Percentiles rank a stretch among this genome's conserved stretches.
phyloP scores from a whole-genome alignment of 345 rosid genomes.

The Gossypium herbaceum region DNA sequence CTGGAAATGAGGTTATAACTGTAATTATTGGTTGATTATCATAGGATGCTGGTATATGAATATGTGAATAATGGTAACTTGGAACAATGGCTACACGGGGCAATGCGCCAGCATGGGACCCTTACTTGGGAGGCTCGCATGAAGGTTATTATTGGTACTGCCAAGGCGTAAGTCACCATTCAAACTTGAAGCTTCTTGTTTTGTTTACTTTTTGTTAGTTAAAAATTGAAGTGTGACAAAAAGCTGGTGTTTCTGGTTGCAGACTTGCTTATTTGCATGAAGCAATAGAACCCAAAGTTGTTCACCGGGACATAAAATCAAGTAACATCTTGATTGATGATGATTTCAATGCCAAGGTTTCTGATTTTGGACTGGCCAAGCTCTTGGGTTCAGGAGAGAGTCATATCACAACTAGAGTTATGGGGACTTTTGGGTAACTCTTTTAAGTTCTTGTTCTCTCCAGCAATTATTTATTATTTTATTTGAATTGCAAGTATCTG shows the following conservation, averaged over 20 bases:
- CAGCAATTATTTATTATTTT: constrained; percentile 3
- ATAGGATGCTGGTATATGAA: constrained; percentile 84
- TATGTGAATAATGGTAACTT: constrained; percentile 85
- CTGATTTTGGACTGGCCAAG: constrained; percentile 98
- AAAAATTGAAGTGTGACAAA: background rate
- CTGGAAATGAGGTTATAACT: constrained; percentile 9
- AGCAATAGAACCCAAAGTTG: constrained; percentile 96
- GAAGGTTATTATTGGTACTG: constrained; percentile 73
- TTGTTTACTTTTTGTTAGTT: background rate
- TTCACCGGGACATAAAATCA: constrained; percentile 92
- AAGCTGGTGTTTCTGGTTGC: constrained; percentile 18
- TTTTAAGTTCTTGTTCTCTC: constrained; percentile 5
- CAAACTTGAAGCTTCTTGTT: background rate
- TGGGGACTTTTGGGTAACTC: constrained; percentile 97
- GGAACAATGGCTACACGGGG: constrained; percentile 84
- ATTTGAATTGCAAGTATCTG: constrained; percentile 2
- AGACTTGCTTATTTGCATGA: constrained; percentile 98
- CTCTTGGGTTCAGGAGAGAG: constrained; percentile 85
- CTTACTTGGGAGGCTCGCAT: constrained; percentile 88
- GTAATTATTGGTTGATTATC: constrained; percentile 9
- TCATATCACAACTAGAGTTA: constrained; percentile 92
- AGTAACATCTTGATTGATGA: constrained; percentile 92
- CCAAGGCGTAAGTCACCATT: constrained; percentile 74
- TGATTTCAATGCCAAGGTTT: constrained; percentile 81
- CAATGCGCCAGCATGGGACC: constrained; percentile 48